A percentile compares a stretch with the other conserved stretches of the same genome.
These are phyloP conservation scores for Tylopilus subfusipes DNA, from an alignment of 768 basidiomycete genomes.

Conservation along the genomic window DNA sequence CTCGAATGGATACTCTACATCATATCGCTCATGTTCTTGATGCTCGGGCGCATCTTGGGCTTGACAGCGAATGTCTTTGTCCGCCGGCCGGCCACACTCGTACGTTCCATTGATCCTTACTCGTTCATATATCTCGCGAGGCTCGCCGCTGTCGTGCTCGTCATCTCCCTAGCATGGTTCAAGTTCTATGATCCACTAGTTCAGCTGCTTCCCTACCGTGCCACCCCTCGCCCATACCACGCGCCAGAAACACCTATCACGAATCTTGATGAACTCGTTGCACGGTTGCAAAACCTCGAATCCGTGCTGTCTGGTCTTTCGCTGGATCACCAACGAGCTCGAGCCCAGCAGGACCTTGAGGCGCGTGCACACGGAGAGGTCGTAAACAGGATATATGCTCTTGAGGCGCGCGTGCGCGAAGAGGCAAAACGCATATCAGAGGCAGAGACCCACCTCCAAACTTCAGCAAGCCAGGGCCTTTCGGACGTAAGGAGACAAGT, in stretches of 20 bases:
- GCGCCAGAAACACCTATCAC: slow-evolving; percentile 57
- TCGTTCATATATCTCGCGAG: slow-evolving; percentile 36
- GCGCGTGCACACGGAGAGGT: slow-evolving; percentile 49
- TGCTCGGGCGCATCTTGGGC: slow-evolving; percentile 49
- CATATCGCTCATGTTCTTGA: slow-evolving; percentile 37
- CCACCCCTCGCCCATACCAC: slow-evolving; percentile 38
- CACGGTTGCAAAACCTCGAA: slow-evolving; percentile 63
- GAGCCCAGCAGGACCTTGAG: slow-evolving; percentile 51
- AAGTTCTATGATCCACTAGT: slow-evolving; percentile 37
- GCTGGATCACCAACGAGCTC: slow-evolving; percentile 48
- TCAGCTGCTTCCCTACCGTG: slow-evolving; percentile 33
- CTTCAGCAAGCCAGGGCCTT: slow-evolving; percentile 44
- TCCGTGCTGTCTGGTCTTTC: slow-evolving; percentile 58
- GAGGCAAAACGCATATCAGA: slow-evolving; percentile 48
- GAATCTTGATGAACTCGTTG: slow-evolving; percentile 63
- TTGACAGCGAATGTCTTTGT: slow-evolving; percentile 46
- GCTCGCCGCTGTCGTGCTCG: slow-evolving; percentile 40
- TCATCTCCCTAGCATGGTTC: slow-evolving; percentile 46
- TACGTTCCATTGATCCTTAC: slow-evolving; percentile 32
- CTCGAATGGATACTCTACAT: slow-evolving; percentile 24
- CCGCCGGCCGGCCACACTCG: slow-evolving; percentile 44
- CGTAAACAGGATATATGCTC: slow-evolving; percentile 46
- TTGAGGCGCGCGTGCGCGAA: slow-evolving; percentile 53
- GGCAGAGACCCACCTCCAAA: slow-evolving; percentile 47
- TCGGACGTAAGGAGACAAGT: slow-evolving; percentile 54